These are phyloP conservation scores for Phoenix dactylifera DNA, from an alignment of 176 grass and related monocot genomes.

Conservation along the genomic window DNA sequence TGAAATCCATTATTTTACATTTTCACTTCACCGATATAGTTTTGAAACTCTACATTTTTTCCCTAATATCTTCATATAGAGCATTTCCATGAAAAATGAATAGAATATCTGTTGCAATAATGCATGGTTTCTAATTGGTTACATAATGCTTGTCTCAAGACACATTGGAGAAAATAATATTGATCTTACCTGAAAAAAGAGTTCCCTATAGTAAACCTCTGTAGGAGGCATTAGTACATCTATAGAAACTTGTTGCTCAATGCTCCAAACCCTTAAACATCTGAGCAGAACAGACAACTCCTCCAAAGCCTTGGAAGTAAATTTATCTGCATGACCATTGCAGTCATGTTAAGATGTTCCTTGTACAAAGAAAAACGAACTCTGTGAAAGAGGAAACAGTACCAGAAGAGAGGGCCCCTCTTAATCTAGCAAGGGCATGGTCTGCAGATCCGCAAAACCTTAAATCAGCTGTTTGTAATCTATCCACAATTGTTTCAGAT, in stretches of 20 bases:
- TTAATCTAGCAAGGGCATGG: constrained; percentile 86
- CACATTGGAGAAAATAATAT: constrained; percentile 4
- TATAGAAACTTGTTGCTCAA: constrained; percentile 59
- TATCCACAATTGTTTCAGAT: constrained; percentile 87
- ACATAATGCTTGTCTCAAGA: too few species aligned
- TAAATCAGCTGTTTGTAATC: constrained; percentile 82
- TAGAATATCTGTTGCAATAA: too few species aligned
- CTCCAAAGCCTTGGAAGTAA: constrained; percentile 78
- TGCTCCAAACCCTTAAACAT: constrained; percentile 66
- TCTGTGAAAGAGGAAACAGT: constrained; percentile 12
- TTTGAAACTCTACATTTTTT: too few species aligned
- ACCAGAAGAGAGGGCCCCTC: constrained; percentile 79
- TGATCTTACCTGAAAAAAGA: constrained; percentile 81
- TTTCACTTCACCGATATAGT: too few species aligned
- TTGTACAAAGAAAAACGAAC: neutral
- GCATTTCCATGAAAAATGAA: too few species aligned
- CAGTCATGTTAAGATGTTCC: too few species aligned
- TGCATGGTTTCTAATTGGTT: too few species aligned
- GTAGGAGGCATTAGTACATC: constrained; percentile 97
- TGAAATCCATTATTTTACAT: too few species aligned
- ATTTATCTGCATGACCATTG: constrained; percentile 45
- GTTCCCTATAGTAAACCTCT: constrained; percentile 60
- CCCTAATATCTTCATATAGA: too few species aligned
- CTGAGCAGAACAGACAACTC: constrained; percentile 70
- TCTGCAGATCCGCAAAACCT: constrained; percentile 83